Evolutionary conservation across 2,329 filamentous ascomycete species (phyloP), one percentile per base, ranked within the genome.

Genomic region (Diaporthe destruens): DNA sequence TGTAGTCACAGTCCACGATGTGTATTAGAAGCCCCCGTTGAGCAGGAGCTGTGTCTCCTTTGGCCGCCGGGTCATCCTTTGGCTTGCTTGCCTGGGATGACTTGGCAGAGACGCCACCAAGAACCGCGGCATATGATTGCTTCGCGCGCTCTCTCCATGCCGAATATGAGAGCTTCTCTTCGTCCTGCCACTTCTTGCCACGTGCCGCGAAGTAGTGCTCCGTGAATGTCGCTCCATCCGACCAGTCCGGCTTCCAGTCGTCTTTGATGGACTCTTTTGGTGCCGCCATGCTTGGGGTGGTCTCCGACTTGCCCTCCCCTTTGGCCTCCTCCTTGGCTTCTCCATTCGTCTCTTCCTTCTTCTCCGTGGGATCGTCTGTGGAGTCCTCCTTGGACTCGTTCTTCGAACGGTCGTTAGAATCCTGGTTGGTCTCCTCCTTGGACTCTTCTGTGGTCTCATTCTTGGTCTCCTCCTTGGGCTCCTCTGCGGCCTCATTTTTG

Each of bases 1-100:
- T n/a, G n/a, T 51, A 29, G 12, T 51, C 61, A 36, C 61, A 65
- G 44, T 65, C 61, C 3, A 65, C 20, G 20, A 65, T 14, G n/a
- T 65, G 61, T 20, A 65, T 12, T 6, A 65, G 32, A 9, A 36
- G 18, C 23, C 29, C 59, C 1, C 59, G 42, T 6, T 20, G n/a
- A 18, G 6, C 20, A 7, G 57, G 12, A 5, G 16, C 8, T 2
- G 2, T 16, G 18, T 6, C 39, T 0, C 4, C 12, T 1, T n/a
- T 20, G 9, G 11, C 25, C 11, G 20, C 1, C 1, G 0, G 0
- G 2, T 7, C 44, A 2, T 18, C 29, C 18, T 65, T 12, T 0
- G 25, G 2, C 20, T 18, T 36, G 59, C 29, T 6, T 18, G 14
- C 8, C 42, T 36, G 42, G 44, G 20, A 18, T 12, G 18, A 2